Conservation (phyloP, 2,329 filamentous ascomycete genomes). For the Coniochaeta hoffmannii region DNA sequence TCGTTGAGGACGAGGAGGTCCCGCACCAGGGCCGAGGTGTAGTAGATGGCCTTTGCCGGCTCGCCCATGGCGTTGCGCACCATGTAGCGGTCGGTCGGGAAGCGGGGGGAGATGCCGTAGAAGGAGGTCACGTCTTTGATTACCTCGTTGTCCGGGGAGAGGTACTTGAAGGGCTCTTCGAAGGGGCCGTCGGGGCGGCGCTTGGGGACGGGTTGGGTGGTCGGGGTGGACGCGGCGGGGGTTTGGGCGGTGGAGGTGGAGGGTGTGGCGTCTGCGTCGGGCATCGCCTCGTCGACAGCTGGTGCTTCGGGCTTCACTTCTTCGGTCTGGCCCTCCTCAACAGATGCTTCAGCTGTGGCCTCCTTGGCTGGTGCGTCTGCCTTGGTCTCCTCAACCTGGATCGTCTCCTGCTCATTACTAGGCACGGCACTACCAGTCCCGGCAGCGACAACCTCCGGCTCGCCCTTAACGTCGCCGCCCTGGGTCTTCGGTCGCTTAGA, state of each 20-base stretch:
- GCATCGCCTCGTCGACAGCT: conserved; percentile 1
- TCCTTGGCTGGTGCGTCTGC: conserved; percentile 3
- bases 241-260: conserved; percentile 15
- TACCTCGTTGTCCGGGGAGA: conserved; percentile 65
- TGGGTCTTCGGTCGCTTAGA: conserved; percentile 36
- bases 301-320: conserved; percentile 8
- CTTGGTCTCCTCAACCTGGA: conserved; percentile 2
- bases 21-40: conserved; percentile 76
- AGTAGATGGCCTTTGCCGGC: conserved; percentile 93
- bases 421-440: background rate
- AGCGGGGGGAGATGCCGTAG: conserved; percentile 75
- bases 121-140: conserved; percentile 73
- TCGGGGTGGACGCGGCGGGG: conserved; percentile 7
- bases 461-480: conserved; percentile 15
- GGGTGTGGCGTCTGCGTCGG: conserved; percentile 3
- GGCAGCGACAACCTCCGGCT: conserved; percentile 12
- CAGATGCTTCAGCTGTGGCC: conserved; percentile 4
- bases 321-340: conserved; percentile 6
- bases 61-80: conserved; percentile 87
- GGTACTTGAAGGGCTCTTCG: conserved; percentile 94
- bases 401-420: background rate
- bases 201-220: background rate
- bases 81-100: conserved; percentile 89
- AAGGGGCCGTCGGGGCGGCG: conserved; percentile 44
- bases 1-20: conserved; percentile 85